Evolutionary conservation across 2,329 filamentous ascomycete genomes (phyloP), one percentile per base, ranked within the genome.

Genomic region (Camptophora hylomeconis): DNA sequence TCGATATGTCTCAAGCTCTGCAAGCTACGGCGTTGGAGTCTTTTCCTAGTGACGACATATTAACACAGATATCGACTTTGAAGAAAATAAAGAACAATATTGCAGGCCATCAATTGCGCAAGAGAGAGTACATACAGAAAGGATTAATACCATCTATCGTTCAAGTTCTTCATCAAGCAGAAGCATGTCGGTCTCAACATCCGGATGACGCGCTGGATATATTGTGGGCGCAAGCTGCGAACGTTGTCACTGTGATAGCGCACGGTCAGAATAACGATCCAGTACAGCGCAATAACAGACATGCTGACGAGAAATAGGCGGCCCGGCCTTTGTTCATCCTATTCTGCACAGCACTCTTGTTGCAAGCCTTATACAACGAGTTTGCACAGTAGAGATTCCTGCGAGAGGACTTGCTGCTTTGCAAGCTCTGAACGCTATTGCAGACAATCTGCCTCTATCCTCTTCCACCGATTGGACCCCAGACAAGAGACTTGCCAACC

Each of bases 81-180:
- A 72, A 75, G 40, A 63, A 65, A 22, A 60, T 98, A 17, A 95
- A 93, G 61, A 89, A 93, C 53, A 80, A 89, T 39, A 69, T 92
- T 26, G 74, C 93, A 36, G 89, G 89, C 14, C 83, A 95, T 53
- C 68, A 79, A 18, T 75, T 87, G 52, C 76, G 77, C 52, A 98
- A 98, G 56, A 78, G 87, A 54, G 57, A 72, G 32, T 86, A 77
- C 63, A 66, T 94, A 21, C 63, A 63, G 33, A 59, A 71, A 31
- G 86, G 86, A 18, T 58, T 80, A 26, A 61, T 71, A 16, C 59
- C 62, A 19, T 52, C 71, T 28, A 53, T 78, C 20, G 53, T 44
- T 56, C 59, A 53, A 49, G 52, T 54, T 45, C 53, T 51, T n/a
- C n/a, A n/a, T n/a, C n/a, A n/a, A n/a, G n/a, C n/a, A n/a, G n/a